Conservation (phyloP, 805 yeast genomes). For the Kuraishia cidri region DNA sequence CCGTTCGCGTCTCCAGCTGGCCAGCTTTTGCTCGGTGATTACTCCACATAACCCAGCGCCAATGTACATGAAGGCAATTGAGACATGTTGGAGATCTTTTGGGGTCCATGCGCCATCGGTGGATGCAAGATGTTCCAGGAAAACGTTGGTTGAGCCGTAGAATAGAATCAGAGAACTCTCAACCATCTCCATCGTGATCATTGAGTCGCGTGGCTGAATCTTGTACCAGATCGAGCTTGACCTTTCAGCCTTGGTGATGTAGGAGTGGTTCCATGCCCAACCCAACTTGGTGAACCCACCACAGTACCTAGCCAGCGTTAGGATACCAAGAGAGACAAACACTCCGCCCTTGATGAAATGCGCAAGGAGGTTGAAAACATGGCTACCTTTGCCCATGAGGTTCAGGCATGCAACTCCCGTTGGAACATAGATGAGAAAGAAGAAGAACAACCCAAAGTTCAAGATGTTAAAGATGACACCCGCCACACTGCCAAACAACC, state of each 20-base stretch:
- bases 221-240: constrained; percentile 20
- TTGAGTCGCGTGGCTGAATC: constrained; percentile 27
- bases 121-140: constrained; percentile 79
- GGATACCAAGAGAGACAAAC: constrained; percentile 64
- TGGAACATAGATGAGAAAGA: constrained; percentile 44
- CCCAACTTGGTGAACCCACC: constrained; percentile 74
- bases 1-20: constrained; percentile 41
- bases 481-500: constrained; percentile 18
- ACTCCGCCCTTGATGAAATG: constrained; percentile 96
- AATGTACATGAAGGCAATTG: constrained; percentile 84
- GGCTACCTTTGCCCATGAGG: constrained; percentile 55
- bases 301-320: constrained; percentile 79
- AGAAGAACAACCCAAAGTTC: constrained; percentile 59
- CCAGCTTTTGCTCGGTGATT: constrained; percentile 60
- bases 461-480: constrained; percentile 35
- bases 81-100: constrained; percentile 82
- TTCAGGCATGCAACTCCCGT: constrained; percentile 59
- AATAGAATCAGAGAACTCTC: constrained; percentile 76
- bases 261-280: constrained; percentile 79
- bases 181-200: constrained; percentile 75
- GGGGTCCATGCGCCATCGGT: constrained; percentile 82
- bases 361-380: constrained; percentile 78
- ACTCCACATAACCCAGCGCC: constrained; percentile 93
- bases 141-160: constrained; percentile 85
- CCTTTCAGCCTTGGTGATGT: constrained; percentile 14